Evolutionary conservation across 805 yeast species (phyloP), one percentile per base, ranked within the genome.

Genomic region (Hanseniaspora hatyaiensis): DNA sequence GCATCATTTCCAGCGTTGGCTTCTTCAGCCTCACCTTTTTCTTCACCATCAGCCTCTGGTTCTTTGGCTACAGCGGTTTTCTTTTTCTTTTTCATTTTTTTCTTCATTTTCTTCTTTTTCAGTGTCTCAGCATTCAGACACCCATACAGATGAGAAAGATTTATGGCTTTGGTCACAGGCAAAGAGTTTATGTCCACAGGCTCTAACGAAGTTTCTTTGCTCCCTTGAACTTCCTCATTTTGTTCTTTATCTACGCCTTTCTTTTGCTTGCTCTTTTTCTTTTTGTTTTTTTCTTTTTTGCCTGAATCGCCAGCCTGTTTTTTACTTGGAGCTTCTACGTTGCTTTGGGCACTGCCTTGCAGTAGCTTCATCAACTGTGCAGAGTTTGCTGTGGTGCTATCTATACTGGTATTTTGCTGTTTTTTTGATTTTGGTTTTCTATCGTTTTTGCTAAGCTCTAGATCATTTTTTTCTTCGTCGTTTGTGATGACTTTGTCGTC

Each of bases 101-200:
- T 45, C 34, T 45, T 45, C 8, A 45, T 22, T 24, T 45, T 45
- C 5, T 45, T 33, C 28, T 28, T 32, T 15, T 37, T 45, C 8
- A 31, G 8, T 9, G 38, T 26, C 28, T 45, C 49, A 8, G 49
- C 28, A 26, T 45, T 45, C 13, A 45, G 22, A 6, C 40, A 19
- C 8, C 34, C 49, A 31, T 40, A 45, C 15, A 45, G 12, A 24
- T 45, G 49, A 23, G 49, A 45, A n/a, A 45, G 16, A 31, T 45
- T 45, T 8, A 45, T 45, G 5, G 49, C 32, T 26, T 45, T 45
- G 2, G 49, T 45, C 23, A 45, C 34, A 30, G 49, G 49, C 28
- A 45, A 37, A 12, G 38, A 37, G 22, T 45, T 40, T n/a, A 45
- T 45, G 16, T 45, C 49, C 30, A 45, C 15, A 18, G 13, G 15